These are phyloP conservation scores for Ascochyta rabiei DNA, from an alignment of 2,329 filamentous ascomycete species.

Conservation along the genomic window DNA sequence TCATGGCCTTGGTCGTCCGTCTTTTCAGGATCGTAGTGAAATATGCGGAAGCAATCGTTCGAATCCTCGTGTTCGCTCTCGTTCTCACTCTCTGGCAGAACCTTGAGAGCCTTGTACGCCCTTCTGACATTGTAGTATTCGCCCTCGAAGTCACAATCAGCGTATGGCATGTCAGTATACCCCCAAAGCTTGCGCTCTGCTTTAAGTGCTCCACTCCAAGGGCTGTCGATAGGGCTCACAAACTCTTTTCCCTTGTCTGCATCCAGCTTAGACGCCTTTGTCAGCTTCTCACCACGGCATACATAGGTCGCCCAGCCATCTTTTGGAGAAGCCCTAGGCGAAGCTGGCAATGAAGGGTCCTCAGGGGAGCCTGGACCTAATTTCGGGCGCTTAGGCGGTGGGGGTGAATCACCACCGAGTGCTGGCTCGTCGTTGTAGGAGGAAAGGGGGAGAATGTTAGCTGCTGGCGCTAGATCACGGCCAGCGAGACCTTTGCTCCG, in stretches of 20 bases:
- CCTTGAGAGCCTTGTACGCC: conserved; percentile 5
- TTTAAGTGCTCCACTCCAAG: conserved; percentile 10
- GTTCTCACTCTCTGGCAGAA: not conserved
- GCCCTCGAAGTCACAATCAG: conserved; percentile 12
- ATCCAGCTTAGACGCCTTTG: conserved; percentile 7
- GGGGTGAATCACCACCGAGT: not conserved
- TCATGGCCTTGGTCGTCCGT: not conserved
- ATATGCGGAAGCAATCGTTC: conserved; percentile 10
- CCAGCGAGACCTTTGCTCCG: not conserved
- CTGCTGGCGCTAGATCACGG: not conserved
- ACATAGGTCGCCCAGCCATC: conserved; percentile 1
- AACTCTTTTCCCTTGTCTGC: conserved; percentile 6
- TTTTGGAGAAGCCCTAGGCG: not conserved
- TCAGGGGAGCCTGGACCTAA: not conserved
- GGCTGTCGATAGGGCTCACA: not conserved
- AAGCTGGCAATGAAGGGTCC: not conserved
- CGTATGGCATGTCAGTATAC: conserved; percentile 2
- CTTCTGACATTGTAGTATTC: not conserved
- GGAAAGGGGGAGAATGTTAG: not conserved
- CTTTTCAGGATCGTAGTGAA: conserved; percentile 2
- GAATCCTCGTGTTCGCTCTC: not conserved
- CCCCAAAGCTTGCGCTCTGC: conserved; percentile 15
- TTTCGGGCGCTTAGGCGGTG: conserved; percentile 2
- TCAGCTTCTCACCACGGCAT: conserved; percentile 15
- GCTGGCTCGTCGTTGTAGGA: not conserved